Conservation (phyloP, 257 asterid genomes). For the Nicotiana attenuata region DNA sequence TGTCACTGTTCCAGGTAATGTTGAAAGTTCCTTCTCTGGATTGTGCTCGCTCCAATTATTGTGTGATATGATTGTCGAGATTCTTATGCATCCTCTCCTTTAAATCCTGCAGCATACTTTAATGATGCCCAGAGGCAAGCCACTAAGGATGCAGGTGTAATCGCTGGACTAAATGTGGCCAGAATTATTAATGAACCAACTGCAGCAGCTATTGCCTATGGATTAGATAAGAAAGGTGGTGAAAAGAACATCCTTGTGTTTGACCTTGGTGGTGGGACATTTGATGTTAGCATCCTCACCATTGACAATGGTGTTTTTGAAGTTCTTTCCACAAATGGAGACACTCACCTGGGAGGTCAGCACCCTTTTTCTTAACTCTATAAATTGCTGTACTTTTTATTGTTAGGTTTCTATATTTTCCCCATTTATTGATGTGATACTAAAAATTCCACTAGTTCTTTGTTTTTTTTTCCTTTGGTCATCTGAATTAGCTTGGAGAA, state of each 20-base stretch:
- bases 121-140: slow-evolving; percentile 10
- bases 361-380: not conserved
- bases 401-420: not conserved
- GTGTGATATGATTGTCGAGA: not conserved
- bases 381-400: too few relatives aligned
- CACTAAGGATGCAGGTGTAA: slow-evolving; percentile 11
- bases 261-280: slow-evolving; percentile 14
- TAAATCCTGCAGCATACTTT: slow-evolving; percentile 6
- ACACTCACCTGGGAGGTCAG: slow-evolving; percentile 14
- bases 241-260: slow-evolving; percentile 14
- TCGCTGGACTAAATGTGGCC: slow-evolving; percentile 9
- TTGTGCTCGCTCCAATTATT: not conserved
- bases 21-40: not conserved
- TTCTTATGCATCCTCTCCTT: not conserved
- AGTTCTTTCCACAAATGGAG: slow-evolving; percentile 15
- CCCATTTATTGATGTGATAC: not conserved
- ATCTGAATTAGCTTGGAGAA: not conserved
- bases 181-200: slow-evolving; percentile 4
- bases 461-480: too few relatives aligned
- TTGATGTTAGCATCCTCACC: slow-evolving; percentile 7
- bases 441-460: not conserved
- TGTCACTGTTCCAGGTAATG: slow-evolving; percentile 13
- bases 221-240: slow-evolving; percentile 5
- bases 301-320: slow-evolving; percentile 6
- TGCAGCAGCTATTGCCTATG: slow-evolving; percentile 13